Evolutionary conservation across 768 basidiomycete genomes (phyloP).

Genomic region (Boletus tomentosulus): DNA sequence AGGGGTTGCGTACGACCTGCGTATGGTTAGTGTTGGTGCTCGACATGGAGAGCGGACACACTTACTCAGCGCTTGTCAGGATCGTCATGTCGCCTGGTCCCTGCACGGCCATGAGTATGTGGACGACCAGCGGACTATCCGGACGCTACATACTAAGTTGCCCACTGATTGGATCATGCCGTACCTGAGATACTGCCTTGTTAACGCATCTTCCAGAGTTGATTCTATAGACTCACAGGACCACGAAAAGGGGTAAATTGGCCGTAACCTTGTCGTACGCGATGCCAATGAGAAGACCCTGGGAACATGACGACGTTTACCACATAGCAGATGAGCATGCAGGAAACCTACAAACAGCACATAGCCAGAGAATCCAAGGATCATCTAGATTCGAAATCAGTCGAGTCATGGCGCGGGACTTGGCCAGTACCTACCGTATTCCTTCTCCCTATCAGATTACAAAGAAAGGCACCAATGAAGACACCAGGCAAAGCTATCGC

Average conservation of each 20-base stretch:
- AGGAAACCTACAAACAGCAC: constrained; percentile 46
- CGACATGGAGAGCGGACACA: no score
- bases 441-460: constrained; percentile 50
- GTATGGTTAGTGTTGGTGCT: no score
- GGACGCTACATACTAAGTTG: constrained; percentile 42
- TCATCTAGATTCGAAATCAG: constrained; percentile 41
- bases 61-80: no score
- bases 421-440: constrained; percentile 42
- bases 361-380: constrained; percentile 64
- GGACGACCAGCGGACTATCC: neutral
- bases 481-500: constrained; percentile 59
- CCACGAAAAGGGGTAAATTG: constrained; percentile 59
- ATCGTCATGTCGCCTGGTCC: constrained; percentile 16
- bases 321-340: neutral
- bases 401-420: neutral
- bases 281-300: constrained; percentile 52
- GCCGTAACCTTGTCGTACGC: constrained; percentile 59
- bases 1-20: constrained; percentile 55
- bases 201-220: constrained; percentile 1
- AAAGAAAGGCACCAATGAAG: constrained; percentile 44
- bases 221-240: constrained; percentile 45
- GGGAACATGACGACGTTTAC: neutral
- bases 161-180: constrained; percentile 68
- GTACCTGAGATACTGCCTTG: constrained; percentile 38
- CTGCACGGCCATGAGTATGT: constrained; percentile 28